Conservation (phyloP, 139 green algal genomes). For the Coelastrella sp. region DNA sequence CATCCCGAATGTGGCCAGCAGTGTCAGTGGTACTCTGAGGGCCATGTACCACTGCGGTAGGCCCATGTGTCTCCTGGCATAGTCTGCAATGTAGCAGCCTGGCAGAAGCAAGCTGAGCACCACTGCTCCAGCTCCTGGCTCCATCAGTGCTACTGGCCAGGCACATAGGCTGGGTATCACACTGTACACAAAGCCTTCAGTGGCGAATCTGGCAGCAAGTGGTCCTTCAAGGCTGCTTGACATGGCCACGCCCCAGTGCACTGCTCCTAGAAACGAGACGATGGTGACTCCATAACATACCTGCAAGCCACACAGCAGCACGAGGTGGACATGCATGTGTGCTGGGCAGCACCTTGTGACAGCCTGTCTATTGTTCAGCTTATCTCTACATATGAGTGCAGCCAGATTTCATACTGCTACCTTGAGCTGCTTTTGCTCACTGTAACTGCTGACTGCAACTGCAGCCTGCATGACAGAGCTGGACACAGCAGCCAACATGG, state of each 20-base stretch:
- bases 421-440: no score
- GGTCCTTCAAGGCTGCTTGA: slow-evolving; percentile 47
- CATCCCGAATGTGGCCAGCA: slow-evolving; percentile 50
- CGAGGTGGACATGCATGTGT: no score
- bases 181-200: slow-evolving; percentile 78
- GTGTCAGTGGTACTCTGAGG: slow-evolving; percentile 55
- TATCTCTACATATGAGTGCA: no score
- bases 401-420: no score
- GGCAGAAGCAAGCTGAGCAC: slow-evolving; percentile 54
- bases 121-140: slow-evolving; percentile 31
- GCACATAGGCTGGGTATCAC: slow-evolving; percentile 86
- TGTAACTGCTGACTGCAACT: no score
- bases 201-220: slow-evolving; percentile 45
- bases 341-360: no score
- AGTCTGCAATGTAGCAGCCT: slow-evolving; percentile 36
- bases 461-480: no score
- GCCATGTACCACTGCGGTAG: slow-evolving; percentile 59
- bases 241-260: slow-evolving; percentile 94
- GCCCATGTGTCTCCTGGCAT: slow-evolving; percentile 16
- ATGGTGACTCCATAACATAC: slow-evolving; percentile 85
- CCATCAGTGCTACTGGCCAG: slow-evolving; percentile 79
- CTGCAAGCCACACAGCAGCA: slow-evolving; percentile 43
- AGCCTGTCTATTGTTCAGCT: no score
- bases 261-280: slow-evolving; percentile 89
- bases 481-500: no score